Base-by-base conservation (phyloP, 75 land plant genomes). In the Azolla pinnata region DNA sequence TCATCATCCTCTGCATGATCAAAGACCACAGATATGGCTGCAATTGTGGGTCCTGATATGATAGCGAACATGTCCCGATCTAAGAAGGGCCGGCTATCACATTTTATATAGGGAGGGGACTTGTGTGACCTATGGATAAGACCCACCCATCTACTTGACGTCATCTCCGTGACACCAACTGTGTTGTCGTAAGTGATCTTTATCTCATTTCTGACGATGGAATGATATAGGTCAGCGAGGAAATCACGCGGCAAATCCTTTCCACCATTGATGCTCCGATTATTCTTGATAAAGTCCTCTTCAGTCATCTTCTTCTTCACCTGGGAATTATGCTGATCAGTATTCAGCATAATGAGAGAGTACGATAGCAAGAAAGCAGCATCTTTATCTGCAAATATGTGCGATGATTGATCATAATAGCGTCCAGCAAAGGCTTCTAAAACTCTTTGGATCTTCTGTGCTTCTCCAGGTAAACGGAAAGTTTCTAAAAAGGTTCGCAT, bases 231-330 rank as follows among this genome's bases (percentile, higher is more conserved):
- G 48, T 82, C 88, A 31, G 90, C 71, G 0, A 95, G 75, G 52
- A 78, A 81, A 50, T 81, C 85, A 31, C 91, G 70, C 0, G 99
- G 97, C 48, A 90, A 77, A 77, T 95, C 96, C 26, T 68, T 63
- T 16, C 91, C 91, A 20, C 73, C 84, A 68, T 95, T 95, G 31
- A 85, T 85, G 17, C 32, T 64, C 48, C 91, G 73, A 29, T 83
- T 79, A 74, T 90, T 95, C 54, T 79, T 67, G 24, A 95, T 86
- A 62, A 95, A 95, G 66, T 95, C 99, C n/a, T 95, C 99, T 47
- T 89, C 96, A 8, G 96, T 86, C 99, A 95, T 95, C 70, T 89
- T 95, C 54, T 77, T 95, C 75, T 87, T 86, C 51, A 95, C 99
- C 65, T 95, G 96, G 19, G 78, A 75, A 57, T 90, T 95, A 59